Base-by-base conservation (phyloP, 1,284 basidiomycete species). In the Moesziomyces parantarcticus region DNA sequence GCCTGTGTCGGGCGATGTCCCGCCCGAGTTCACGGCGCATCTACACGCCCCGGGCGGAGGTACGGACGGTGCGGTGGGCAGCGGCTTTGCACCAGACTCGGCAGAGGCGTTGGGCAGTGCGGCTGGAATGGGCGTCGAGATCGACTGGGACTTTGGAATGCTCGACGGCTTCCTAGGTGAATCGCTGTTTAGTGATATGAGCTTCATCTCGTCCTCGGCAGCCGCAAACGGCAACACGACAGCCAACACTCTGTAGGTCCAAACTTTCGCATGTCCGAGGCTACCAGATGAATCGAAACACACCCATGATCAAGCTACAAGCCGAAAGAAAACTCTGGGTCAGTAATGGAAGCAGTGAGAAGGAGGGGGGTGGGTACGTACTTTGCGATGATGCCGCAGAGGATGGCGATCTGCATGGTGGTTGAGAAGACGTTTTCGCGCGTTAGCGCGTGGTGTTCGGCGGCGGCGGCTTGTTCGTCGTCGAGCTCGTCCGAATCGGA, bases 141-240 rank as follows among this genome's bases (percentile, higher is more conserved):
- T 62, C 34, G 60, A 67, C 36, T 68, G 64, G 70, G 65, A 73
- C n/a, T 65, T 72, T 41, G 63, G 69, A 3, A 72, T 66, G 63
- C 43, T 72, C 13, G 71, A 74, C 23, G 65, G 66, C 6, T 70
- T 74, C 36, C 41, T 74, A 2, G 65, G 65, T 7, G 71, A 74
- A 16, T 62, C 58, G 21, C 49, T 74, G 29, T 74, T 74, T n/a
- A 63, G 60, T 54, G 68, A 75, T 51, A 75, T 72, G 73, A 65
- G 67, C 48, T 69, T 71, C 34, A 62, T 72, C 36, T 58, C 59
- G 20, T 46, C 53, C 32, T 48, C 57, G 5, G 58, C 57, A n/a
- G 57, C 21, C 18, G 44, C n/a, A 3, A 25, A 46, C 43, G 56
- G 47, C n/a, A 41, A 26, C 3, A 25, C 14, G 13, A 21, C 18